phyloP scores from a whole-genome alignment of 2,329 filamentous ascomycete species.

The Colletotrichum lindemuthianum region DNA sequence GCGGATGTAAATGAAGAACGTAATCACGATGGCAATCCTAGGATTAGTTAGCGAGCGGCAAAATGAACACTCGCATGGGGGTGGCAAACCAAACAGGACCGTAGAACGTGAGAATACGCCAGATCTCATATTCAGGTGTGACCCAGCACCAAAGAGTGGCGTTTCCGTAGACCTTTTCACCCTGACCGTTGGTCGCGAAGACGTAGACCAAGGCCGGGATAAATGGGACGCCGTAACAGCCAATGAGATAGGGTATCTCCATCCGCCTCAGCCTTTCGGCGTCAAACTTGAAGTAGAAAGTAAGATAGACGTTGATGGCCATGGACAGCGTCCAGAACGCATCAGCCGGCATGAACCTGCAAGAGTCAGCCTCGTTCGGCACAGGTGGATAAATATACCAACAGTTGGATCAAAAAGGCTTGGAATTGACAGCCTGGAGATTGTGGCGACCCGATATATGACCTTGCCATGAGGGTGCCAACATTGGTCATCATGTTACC shows the following conservation, averaged over 20 bases:
- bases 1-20: conserved; percentile 72
- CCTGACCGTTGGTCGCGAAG: conserved; percentile 65
- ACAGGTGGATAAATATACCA: conserved; percentile 43
- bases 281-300: conserved; percentile 80
- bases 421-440: conserved; percentile 76
- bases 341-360: conserved; percentile 83
- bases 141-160: conserved; percentile 89
- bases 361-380: conserved; percentile 23
- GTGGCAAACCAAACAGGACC: conserved; percentile 71
- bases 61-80: not conserved
- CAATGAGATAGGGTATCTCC: conserved; percentile 75
- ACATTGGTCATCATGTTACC: conserved; percentile 84
- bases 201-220: conserved; percentile 74
- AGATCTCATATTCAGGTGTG: conserved; percentile 70
- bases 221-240: conserved; percentile 79
- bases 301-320: conserved; percentile 85
- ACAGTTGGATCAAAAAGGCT: conserved; percentile 86
- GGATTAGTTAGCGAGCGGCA: conserved; percentile 31
- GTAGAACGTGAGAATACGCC: conserved; percentile 81
- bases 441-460: conserved; percentile 60
- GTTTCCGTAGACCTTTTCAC: conserved; percentile 73
- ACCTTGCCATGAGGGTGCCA: conserved; percentile 77
- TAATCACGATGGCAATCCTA: conserved; percentile 70
- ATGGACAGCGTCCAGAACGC: conserved; percentile 82
- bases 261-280: conserved; percentile 70